A percentile compares a stretch with the other conserved stretches of the same genome.
phyloP scores from a whole-genome alignment of 148 eudicot genomes.

The Rhododendron simsii region DNA sequence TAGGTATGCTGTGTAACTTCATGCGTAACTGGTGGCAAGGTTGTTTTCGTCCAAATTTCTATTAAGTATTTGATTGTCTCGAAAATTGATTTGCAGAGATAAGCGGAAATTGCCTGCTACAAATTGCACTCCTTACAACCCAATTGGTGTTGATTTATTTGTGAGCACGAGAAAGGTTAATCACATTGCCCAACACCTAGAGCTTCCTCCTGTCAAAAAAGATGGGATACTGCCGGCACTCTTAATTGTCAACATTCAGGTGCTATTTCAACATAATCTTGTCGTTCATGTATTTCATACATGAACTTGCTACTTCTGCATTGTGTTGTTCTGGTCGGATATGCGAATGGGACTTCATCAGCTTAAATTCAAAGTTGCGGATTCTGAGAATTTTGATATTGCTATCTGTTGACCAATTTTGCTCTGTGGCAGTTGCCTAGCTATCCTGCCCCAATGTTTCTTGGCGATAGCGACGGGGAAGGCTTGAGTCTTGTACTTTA shows the following conservation, averaged over 20 bases:
- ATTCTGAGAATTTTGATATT: neutral
- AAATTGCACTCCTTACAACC: conserved; percentile 45
- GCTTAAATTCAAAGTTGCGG: neutral
- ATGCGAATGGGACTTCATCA: neutral
- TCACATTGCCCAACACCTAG: conserved; percentile 84
- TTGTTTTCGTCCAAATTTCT: neutral
- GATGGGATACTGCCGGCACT: conserved; percentile 54
- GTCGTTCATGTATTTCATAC: neutral
- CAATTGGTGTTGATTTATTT: conserved; percentile 79
- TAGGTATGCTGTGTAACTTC: conserved; percentile 37
- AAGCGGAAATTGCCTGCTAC: conserved; percentile 68
- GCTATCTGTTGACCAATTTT: neutral
- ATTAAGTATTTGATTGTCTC: neutral
- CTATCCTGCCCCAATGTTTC: conserved; percentile 70
- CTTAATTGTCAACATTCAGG: conserved; percentile 82
- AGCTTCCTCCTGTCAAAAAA: conserved; percentile 49
- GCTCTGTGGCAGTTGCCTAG: conserved; percentile 55
- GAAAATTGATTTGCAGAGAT: conserved; percentile 46
- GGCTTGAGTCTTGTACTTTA: conserved; percentile 84
- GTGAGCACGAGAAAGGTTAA: conserved; percentile 54
- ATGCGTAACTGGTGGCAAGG: neutral
- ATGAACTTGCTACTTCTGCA: neutral
- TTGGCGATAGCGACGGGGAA: conserved; percentile 75
- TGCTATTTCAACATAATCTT: conserved; percentile 9
- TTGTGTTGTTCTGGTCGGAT: neutral